Conservation (phyloP, 495 filamentous ascomycete species). For the Aspergillus carlsbadensis region DNA sequence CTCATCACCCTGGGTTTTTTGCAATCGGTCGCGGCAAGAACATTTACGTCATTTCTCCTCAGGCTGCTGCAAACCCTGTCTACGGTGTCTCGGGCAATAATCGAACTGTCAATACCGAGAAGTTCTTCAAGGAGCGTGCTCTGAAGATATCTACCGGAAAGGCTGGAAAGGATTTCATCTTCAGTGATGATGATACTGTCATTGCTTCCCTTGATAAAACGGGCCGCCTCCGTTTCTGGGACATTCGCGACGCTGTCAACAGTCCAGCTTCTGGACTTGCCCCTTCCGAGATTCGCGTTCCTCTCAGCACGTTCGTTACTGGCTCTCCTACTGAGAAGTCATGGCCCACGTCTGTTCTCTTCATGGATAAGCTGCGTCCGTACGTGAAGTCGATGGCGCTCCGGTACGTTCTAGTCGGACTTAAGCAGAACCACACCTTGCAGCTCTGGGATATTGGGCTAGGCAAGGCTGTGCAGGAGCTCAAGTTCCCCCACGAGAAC, state of each 20-base stretch:
- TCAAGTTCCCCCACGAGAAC: slow-evolving; percentile 93
- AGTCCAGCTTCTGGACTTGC: slow-evolving; percentile 53
- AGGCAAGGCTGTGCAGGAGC: slow-evolving; percentile 90
- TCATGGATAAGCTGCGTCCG: slow-evolving; percentile 91
- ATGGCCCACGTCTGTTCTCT: slow-evolving; percentile 92
- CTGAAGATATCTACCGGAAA: slow-evolving; percentile 95
- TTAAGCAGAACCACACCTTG: slow-evolving; percentile 98
- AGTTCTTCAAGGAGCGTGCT: slow-evolving; percentile 79
- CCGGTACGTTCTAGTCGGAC: slow-evolving; percentile 92
- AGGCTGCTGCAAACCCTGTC: slow-evolving; percentile 65
- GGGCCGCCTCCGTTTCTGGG: slow-evolving; percentile 95
- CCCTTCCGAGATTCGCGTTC: slow-evolving; percentile 70
- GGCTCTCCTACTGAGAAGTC: slow-evolving; percentile 80
- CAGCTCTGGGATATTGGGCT: slow-evolving; percentile 99
- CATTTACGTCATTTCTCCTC: slow-evolving; percentile 86
- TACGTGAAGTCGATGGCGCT: slow-evolving; percentile 82
- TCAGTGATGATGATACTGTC: slow-evolving; percentile 91
- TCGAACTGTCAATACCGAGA: slow-evolving; percentile 76
- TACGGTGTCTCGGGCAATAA: slow-evolving; percentile 71
- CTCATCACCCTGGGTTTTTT: slow-evolving; percentile 86
- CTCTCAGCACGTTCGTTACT: slow-evolving; percentile 74
- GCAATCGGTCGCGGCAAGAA: slow-evolving; percentile 93
- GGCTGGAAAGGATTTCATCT: slow-evolving; percentile 96
- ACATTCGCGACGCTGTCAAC: slow-evolving; percentile 74
- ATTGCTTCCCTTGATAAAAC: slow-evolving; percentile 97